A percentile compares a stretch with the other conserved stretches of the same genome.
These are phyloP conservation scores for Hippophae tibetana DNA, from an alignment of 306 rosid genomes.

Conservation along the genomic window DNA sequence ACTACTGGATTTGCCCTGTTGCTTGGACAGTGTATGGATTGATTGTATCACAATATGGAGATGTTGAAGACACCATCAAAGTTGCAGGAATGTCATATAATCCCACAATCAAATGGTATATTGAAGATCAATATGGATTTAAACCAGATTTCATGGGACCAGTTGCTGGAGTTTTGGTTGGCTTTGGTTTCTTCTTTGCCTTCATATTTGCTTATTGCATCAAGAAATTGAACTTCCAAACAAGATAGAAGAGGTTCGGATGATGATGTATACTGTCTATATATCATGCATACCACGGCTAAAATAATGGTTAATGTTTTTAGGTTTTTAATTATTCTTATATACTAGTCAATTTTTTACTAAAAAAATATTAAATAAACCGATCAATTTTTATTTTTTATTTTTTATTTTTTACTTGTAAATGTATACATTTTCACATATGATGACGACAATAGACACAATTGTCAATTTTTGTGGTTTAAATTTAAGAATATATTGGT, in stretches of 20 bases:
- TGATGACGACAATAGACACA: too few species aligned
- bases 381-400: too few species aligned
- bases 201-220: constrained; percentile 22
- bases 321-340: too few species aligned
- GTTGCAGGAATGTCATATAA: constrained; percentile 18
- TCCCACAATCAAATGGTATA: constrained; percentile 22
- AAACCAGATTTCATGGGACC: constrained; percentile 22
- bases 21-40: constrained; percentile 31
- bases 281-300: too few species aligned
- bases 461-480: too few species aligned
- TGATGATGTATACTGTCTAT: too few species aligned
- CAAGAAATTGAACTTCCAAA: constrained; percentile 20
- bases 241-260: constrained; percentile 3
- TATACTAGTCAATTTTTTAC: too few species aligned
- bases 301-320: too few species aligned
- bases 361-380: too few species aligned
- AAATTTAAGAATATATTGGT: too few species aligned
- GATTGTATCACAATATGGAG: constrained; percentile 26
- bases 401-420: too few species aligned
- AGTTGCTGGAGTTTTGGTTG: constrained; percentile 24
- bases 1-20: constrained; percentile 24
- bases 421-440: too few species aligned
- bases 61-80: constrained; percentile 18
- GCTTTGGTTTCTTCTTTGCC: constrained; percentile 24
- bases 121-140: constrained; percentile 18